A percentile compares a stretch with the other conserved stretches of the same genome.
These are phyloP conservation scores for Cetraspora pellucida DNA, from an alignment of 192 early-diverging fungal genomes.

Conservation along the genomic window DNA sequence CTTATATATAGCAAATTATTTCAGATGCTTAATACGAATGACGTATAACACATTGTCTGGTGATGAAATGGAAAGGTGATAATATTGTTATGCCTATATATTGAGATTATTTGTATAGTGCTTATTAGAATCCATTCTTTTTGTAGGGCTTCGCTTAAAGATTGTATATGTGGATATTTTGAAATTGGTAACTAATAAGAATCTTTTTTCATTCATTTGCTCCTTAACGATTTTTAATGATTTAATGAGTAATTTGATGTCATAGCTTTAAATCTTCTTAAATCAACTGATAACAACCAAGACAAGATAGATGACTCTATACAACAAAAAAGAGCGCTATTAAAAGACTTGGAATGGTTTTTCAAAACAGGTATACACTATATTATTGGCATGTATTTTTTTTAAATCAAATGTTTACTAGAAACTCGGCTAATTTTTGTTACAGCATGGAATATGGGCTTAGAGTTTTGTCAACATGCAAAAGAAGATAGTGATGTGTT, in stretches of 20 bases:
- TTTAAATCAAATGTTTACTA: too few species aligned
- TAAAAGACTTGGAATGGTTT: conserved; percentile 39
- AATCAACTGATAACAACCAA: not conserved
- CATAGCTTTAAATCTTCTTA: not conserved
- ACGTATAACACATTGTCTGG: not conserved
- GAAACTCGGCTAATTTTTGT: not conserved
- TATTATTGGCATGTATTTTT: not conserved
- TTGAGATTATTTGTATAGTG: not conserved
- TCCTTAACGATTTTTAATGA: not conserved
- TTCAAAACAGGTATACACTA: conserved; percentile 25
- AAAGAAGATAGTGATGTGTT: conserved; percentile 16
- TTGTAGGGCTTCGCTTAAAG: not conserved
- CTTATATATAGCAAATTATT: not conserved
- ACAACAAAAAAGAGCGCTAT: not conserved
- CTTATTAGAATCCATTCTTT: not conserved
- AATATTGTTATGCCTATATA: not conserved
- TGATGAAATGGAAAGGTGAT: conserved; percentile 7
- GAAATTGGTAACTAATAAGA: conserved; percentile 31
- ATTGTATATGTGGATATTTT: conserved; percentile 34
- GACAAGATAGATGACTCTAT: not conserved
- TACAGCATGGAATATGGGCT: conserved; percentile 37
- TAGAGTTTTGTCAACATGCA: conserved; percentile 28
- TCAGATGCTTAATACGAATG: conserved; percentile 36
- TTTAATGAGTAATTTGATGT: not conserved
- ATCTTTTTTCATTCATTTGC: not conserved